Conservation (phyloP, 2,329 filamentous ascomycete genomes). For the Arachnopeziza araneosa region DNA sequence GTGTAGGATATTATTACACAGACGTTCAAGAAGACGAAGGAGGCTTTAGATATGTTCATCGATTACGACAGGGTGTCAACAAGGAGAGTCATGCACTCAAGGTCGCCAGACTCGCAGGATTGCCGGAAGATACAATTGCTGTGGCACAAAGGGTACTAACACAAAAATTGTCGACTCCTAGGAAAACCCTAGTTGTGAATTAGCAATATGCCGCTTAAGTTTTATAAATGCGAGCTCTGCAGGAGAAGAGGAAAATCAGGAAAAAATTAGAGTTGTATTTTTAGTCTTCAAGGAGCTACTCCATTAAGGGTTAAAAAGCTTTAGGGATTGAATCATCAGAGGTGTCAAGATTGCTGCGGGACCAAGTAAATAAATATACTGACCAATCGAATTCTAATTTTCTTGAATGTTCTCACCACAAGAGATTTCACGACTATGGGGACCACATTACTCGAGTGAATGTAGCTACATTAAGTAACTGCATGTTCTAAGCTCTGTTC, state of each 20-base stretch:
- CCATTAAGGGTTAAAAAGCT: slow-evolving; percentile 38
- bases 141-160: slow-evolving; percentile 45
- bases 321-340: slow-evolving; percentile 32
- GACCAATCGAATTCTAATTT: neutral
- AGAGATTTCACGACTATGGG: neutral
- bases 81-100: slow-evolving; percentile 86
- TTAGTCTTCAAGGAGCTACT: slow-evolving; percentile 33
- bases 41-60: slow-evolving; percentile 80
- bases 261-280: slow-evolving; percentile 40
- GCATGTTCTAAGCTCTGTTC: slow-evolving; percentile 20
- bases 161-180: slow-evolving; percentile 2
- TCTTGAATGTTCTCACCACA: neutral
- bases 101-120: slow-evolving; percentile 80
- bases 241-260: slow-evolving; percentile 25
- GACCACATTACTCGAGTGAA: neutral
- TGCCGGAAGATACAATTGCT: slow-evolving; percentile 67
- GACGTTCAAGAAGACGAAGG: slow-evolving; percentile 68
- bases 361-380: neutral
- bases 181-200: slow-evolving; percentile 36
- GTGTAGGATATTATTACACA: slow-evolving; percentile 64
- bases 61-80: slow-evolving; percentile 75
- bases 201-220: slow-evolving; percentile 45
- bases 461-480: slow-evolving; percentile 24
- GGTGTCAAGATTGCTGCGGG: neutral
- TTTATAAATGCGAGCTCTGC: slow-evolving; percentile 32